phyloP scores from a whole-genome alignment of 768 basidiomycete species.

The Omphalotus guepiniiformis region DNA sequence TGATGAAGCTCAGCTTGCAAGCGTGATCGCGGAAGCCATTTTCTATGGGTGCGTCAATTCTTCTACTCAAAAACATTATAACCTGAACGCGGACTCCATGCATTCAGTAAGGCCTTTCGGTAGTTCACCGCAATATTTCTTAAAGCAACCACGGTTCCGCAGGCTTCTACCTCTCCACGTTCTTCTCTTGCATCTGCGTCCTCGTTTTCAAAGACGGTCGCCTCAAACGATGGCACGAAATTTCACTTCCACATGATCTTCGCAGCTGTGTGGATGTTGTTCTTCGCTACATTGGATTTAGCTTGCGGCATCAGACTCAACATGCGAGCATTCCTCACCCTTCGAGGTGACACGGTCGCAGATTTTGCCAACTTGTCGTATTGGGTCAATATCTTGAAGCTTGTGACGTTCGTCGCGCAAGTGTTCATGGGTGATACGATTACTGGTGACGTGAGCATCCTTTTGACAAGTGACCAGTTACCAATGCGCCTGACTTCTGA shows the following conservation, averaged over 20 bases:
- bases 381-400: constrained; percentile 1
- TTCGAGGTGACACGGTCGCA: neutral
- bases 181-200: neutral
- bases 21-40: constrained; percentile 1
- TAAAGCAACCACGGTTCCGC: too few species aligned
- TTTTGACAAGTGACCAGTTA: neutral
- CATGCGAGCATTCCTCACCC: neutral
- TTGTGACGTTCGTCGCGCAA: neutral
- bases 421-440: neutral
- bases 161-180: neutral
- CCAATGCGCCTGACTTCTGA: neutral
- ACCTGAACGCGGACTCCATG: too few species aligned
- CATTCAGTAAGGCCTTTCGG: too few species aligned
- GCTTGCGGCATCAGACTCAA: neutral
- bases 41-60: neutral
- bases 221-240: neutral
- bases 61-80: too few species aligned
- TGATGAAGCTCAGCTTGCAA: neutral
- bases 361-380: neutral
- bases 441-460: neutral
- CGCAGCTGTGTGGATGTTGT: neutral
- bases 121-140: too few species aligned
- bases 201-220: neutral
- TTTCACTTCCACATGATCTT: neutral
- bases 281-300: neutral